Evolutionary conservation across 768 basidiomycete genomes (phyloP).

Genomic region (Trametes elegans): DNA sequence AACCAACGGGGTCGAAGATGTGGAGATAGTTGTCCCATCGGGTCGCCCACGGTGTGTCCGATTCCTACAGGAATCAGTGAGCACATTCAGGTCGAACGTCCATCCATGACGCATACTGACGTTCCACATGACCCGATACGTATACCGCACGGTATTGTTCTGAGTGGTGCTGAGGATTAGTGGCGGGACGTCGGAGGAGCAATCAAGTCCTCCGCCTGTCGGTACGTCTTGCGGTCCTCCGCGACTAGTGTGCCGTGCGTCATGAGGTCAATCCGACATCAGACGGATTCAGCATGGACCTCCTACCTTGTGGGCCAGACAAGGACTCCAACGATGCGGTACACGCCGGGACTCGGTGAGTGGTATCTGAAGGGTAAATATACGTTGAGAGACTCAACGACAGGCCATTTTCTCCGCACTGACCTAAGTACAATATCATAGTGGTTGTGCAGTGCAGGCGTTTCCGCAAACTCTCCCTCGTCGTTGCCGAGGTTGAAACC

Average conservation of each 20-base stretch:
- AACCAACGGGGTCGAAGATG: slow-evolving; percentile 70
- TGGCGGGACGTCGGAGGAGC: slow-evolving; percentile 45
- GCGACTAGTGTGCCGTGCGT: slow-evolving; percentile 44
- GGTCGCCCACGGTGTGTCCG: slow-evolving; percentile 88
- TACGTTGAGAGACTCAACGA: background rate
- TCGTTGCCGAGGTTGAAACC: slow-evolving; percentile 89
- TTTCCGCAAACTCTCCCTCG: slow-evolving; percentile 52
- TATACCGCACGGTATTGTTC: slow-evolving; percentile 71
- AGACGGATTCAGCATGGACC: background rate
- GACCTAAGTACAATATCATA: slow-evolving; percentile 84
- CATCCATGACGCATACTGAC: slow-evolving; percentile 40
- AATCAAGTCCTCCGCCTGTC: slow-evolving; percentile 41
- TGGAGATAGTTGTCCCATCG: slow-evolving; percentile 97
- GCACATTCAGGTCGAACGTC: background rate
- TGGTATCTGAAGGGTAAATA: slow-evolving; percentile 82
- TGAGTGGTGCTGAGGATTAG: slow-evolving; percentile 61
- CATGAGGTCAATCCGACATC: background rate
- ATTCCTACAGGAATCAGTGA: slow-evolving; percentile 50
- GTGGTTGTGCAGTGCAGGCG: slow-evolving; percentile 85
- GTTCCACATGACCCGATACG: slow-evolving; percentile 86
- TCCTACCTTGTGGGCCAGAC: slow-evolving; percentile 71
- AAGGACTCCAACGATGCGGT: slow-evolving; percentile 88
- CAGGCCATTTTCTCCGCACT: slow-evolving; percentile 8
- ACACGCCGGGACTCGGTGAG: slow-evolving; percentile 59
- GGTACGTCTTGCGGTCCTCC: slow-evolving; percentile 51